Conservation (phyloP, 2,329 filamentous ascomycete genomes). For the Talaromyces islandicus region DNA sequence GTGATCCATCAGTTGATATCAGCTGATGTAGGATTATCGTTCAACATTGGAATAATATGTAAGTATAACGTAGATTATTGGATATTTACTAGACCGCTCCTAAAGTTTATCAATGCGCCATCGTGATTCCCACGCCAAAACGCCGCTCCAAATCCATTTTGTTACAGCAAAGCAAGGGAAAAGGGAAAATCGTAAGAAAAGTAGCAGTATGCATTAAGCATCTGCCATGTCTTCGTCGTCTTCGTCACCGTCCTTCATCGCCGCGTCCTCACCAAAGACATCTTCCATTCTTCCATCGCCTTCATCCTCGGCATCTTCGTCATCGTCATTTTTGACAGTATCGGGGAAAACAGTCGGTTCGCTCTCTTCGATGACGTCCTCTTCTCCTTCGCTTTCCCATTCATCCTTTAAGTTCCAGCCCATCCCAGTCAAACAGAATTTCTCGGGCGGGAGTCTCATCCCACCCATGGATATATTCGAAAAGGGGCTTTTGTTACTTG, state of each 20-base stretch:
- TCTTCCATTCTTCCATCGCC: conserved; percentile 44
- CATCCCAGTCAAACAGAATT: conserved; percentile 54
- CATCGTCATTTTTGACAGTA: conserved; percentile 21
- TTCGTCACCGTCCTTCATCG: conserved; percentile 31
- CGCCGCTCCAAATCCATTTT: neutral
- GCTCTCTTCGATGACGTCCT: conserved; percentile 22
- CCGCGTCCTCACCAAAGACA: conserved; percentile 39
- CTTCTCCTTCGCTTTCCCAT: conserved; percentile 52
- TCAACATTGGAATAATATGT: neutral
- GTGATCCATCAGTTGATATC: neutral
- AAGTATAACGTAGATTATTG: neutral
- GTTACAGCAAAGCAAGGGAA: neutral
- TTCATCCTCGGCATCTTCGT: conserved; percentile 27
- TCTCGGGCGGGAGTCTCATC: conserved; percentile 55
- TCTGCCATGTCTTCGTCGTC: conserved; percentile 39
- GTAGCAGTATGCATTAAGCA: conserved; percentile 19
- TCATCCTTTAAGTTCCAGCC: conserved; percentile 54
- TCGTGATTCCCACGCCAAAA: neutral
- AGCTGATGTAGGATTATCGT: neutral
- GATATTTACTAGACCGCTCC: neutral
- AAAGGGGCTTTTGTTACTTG: conserved; percentile 16
- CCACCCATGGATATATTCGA: conserved; percentile 43
- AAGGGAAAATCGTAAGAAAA: neutral
- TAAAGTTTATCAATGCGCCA: neutral
- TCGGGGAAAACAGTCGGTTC: conserved; percentile 7